Percentiles rank a stretch among this genome's conserved stretches.
Conservation (phyloP, 306 rosid species). For the Medicago ruthenica region DNA sequence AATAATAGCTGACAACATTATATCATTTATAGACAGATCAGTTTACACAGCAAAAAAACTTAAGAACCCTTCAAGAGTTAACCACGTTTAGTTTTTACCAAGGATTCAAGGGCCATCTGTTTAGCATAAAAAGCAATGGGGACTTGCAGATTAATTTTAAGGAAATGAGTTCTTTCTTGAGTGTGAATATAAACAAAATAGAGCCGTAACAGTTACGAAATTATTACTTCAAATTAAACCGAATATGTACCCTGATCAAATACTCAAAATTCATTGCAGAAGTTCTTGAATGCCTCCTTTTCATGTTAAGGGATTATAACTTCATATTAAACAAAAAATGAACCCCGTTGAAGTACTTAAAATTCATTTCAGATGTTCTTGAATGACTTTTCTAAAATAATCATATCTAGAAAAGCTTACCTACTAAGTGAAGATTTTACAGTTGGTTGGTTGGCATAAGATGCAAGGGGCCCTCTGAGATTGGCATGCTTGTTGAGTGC, state of each 20-base stretch:
- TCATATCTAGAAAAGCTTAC: constrained; percentile 52
- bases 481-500: constrained; percentile 80
- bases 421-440: constrained; percentile 76
- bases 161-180: background rate
- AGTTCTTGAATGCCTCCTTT: background rate
- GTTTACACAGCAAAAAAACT: background rate
- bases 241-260: background rate
- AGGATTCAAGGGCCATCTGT: background rate
- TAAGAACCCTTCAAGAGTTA: background rate
- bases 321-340: background rate
- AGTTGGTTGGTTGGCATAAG: constrained; percentile 81
- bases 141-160: background rate
- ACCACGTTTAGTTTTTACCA: background rate
- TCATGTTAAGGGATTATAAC: background rate
- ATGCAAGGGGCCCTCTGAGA: constrained; percentile 77
- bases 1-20: constrained; percentile 2
- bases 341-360: background rate
- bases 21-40: background rate
- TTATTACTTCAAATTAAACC: background rate
- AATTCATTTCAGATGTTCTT: background rate
- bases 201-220: no score
- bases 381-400: background rate
- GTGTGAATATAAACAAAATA: background rate
- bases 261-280: constrained; percentile 8
- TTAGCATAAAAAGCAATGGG: background rate